Base-by-base conservation (phyloP, 73 alveolate species). In the Blepharisma japonicum region DNA sequence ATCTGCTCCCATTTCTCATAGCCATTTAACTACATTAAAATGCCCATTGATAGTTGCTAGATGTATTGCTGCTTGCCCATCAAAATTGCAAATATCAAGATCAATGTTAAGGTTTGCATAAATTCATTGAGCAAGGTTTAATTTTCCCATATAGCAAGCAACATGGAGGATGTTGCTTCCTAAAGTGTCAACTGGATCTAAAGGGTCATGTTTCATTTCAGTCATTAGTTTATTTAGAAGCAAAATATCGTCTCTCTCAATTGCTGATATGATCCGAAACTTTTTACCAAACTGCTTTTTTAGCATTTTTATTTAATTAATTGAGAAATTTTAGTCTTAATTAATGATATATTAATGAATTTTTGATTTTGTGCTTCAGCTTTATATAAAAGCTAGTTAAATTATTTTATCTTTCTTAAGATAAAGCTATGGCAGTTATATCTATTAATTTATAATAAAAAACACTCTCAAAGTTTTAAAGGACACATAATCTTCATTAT, bases 181-280 rank as follows among this genome's bases (percentile, higher is more conserved):
- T 25, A 61, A 48, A 8, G 14, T 61, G 46, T 61, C 74, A 14
- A 61, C 74, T 18, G 74, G 74, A 14, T 61, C 23, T 0, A 9
- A n/a, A 20, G 74, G 74, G 2, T n/a, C 47, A 25, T 61, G 74
- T 2, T 61, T 61, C 47, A 14, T n/a, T 14, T 8, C 14, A 20
- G 14, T n/a, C 39, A 61, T 8, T 2, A 61, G 4, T 8, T 61
- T 8, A 25, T 9, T 25, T 61, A 61, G 23, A 11, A 61, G 46
- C 5, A n/a, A 9, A 20, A 61, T 61, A 25, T 61, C 74, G 2
- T 61, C 74, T 5, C 23, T 61, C 23, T 61, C 74, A 20, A 61
- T 61, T 61, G 74, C 74, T 25, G 74, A 0, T n/a, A 61, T 61
- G 39, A 61, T 61, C 74, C 74, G 39, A 4, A 61, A 61, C 23